Evolutionary conservation across 169 alveolate species (phyloP).

Genomic region (Miamiensis avidus): DNA sequence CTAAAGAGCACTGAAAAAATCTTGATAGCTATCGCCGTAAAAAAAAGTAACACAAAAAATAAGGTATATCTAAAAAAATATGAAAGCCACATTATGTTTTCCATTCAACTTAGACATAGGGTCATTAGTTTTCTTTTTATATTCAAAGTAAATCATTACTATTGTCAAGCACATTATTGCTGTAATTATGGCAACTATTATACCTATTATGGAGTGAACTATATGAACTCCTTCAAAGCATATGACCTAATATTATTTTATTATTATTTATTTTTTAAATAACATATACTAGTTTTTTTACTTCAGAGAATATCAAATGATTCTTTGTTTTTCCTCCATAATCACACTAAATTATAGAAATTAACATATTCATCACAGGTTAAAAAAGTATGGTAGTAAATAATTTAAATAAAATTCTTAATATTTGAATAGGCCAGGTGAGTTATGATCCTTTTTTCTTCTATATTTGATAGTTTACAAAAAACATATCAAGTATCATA

Average conservation of each 20-base stretch:
- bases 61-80: slow-evolving; percentile 1
- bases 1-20: neutral
- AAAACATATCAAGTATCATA: slow-evolving; percentile 4
- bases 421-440: slow-evolving; percentile 18
- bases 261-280: no score
- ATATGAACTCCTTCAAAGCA: slow-evolving; percentile 26
- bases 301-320: neutral
- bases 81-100: slow-evolving; percentile 6
- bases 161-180: neutral
- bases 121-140: slow-evolving; percentile 3
- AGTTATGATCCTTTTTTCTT: slow-evolving; percentile 6
- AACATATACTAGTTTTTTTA: no score
- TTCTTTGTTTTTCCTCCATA: neutral
- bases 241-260: neutral
- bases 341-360: slow-evolving; percentile 22
- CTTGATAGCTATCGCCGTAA: slow-evolving; percentile 1
- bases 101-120: slow-evolving; percentile 16
- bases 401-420: slow-evolving; percentile 19
- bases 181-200: slow-evolving; percentile 15
- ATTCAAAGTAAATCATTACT: slow-evolving; percentile 25
- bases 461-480: neutral
- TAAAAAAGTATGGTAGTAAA: slow-evolving; percentile 24
- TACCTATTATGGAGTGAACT: slow-evolving; percentile 33
- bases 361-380: slow-evolving; percentile 29
- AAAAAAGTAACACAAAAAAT: slow-evolving; percentile 5